Evolutionary conservation across 352 stramenopile genomes (phyloP).

Genomic region (Pythium apleroticum): DNA sequence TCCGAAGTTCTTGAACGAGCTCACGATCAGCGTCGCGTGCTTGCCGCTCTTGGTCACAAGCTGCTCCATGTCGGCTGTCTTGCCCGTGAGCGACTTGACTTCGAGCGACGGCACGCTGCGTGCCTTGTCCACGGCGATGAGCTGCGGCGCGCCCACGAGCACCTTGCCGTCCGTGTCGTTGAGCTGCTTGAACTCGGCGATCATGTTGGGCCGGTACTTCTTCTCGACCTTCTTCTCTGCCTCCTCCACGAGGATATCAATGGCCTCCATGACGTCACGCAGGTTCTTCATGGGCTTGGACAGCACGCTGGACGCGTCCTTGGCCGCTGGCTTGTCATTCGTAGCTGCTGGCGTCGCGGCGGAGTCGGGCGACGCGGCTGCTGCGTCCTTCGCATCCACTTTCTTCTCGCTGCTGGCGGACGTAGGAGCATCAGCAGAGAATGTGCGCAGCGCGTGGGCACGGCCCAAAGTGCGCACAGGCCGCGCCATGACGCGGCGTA

Average conservation of each 20-base stretch:
- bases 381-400: neutral
- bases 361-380: neutral
- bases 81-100: conserved; percentile 50
- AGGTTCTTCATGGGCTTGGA: conserved; percentile 71
- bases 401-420: conserved; percentile 8
- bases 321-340: neutral
- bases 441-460: neutral
- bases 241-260: conserved; percentile 84
- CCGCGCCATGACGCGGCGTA: conserved; percentile 1
- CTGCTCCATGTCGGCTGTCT: conserved; percentile 49
- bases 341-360: neutral
- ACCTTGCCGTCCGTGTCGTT: conserved; percentile 88
- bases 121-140: conserved; percentile 63
- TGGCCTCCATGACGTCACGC: conserved; percentile 66
- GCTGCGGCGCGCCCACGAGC: conserved; percentile 43
- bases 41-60: conserved; percentile 45
- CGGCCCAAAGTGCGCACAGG: conserved; percentile 4
- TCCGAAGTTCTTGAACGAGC: conserved; percentile 87
- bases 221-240: conserved; percentile 83
- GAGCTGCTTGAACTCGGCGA: conserved; percentile 87
- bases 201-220: conserved; percentile 88
- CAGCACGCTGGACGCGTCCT: conserved; percentile 15
- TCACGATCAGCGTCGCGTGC: conserved; percentile 67
- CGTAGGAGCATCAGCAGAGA: conserved; percentile 2
- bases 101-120: conserved; percentile 52